Base-by-base conservation (phyloP, 148 eudicot genomes). In the Diospyros lotus region DNA sequence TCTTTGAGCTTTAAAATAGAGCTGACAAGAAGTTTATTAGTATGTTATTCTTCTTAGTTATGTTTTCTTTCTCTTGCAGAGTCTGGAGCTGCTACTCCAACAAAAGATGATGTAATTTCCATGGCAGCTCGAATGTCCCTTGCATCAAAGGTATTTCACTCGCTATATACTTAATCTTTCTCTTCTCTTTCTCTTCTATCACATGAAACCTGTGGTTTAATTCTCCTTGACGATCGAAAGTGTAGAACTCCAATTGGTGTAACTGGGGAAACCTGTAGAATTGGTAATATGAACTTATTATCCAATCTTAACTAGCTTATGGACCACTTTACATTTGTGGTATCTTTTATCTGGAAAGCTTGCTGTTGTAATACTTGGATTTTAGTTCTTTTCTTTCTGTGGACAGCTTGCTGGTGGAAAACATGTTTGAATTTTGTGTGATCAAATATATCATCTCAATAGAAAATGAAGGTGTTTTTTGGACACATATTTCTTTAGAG, bases 41-140 rank as follows among this genome's bases (percentile, higher is more conserved):
- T 28, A 28, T 28, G 28, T 28, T 28, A 28, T 28, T 28, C 28
- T 28, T 28, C 28, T 28, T 28, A 28, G 28, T 28, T 28, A 28
- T 28, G 28, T 28, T 28, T 28, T 28, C 40, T 54, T 74, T 77
- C 63, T 69, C 73, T 53, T 85, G 81, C 69, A 90, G 99, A 89
- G 72, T 75, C 88, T 73, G 85, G 82, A 67, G 87, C 78, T 69
- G 58, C 80, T 60, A 84, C 93, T 80, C 80, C 92, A 70, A 79
- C 69, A 28, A 95, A 95, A 83, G 89, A 90, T 62, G 88, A 89
- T 77, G 81, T 91, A 60, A 80, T 95, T 59, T 82, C 86, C 64
- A 87, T 73, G 90, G 97, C 99, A 72, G 78, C 93, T 78, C 93
- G 96, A 74, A 75, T 93, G 77, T 90, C 99, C 58, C 81, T 95